Percentiles rank a stretch among this genome's conserved stretches.
Conservation (phyloP, 768 basidiomycete genomes). For the Auricularia auricula-judae region DNA sequence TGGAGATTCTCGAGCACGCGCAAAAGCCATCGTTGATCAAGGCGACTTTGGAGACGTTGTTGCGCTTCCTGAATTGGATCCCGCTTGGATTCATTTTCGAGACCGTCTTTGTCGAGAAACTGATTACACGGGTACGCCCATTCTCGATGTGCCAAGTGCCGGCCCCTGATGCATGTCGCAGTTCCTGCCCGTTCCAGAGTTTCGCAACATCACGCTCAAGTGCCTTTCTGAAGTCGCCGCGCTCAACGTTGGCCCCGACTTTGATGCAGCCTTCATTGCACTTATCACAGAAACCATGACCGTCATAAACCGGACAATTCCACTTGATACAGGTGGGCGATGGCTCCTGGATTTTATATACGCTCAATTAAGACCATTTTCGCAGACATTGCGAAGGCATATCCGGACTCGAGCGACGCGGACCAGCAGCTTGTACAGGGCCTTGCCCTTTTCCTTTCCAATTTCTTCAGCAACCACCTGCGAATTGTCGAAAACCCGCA, state of each 20-base stretch:
- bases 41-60: slow-evolving; percentile 36
- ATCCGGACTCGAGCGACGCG: slow-evolving; percentile 28
- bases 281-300: slow-evolving; percentile 36
- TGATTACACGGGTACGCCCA: slow-evolving; percentile 28
- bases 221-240: slow-evolving; percentile 38
- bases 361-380: not conserved
- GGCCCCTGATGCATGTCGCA: slow-evolving; percentile 7
- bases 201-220: slow-evolving; percentile 38
- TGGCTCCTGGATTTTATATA: not conserved
- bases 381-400: slow-evolving; percentile 31
- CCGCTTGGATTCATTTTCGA: slow-evolving; percentile 42
- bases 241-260: slow-evolving; percentile 34
- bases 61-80: slow-evolving; percentile 41
- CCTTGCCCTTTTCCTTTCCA: slow-evolving; percentile 38
- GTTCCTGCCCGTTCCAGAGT: slow-evolving; percentile 38
- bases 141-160: not conserved
- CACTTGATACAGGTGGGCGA: slow-evolving; percentile 26
- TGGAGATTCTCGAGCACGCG: slow-evolving; percentile 36
- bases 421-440: slow-evolving; percentile 39
- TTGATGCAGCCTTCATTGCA: slow-evolving; percentile 36
- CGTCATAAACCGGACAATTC: slow-evolving; percentile 33
- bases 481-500: slow-evolving; percentile 33
- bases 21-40: slow-evolving; percentile 35
- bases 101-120: slow-evolving; percentile 35
- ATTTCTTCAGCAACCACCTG: slow-evolving; percentile 35